These are phyloP conservation scores for Xylariaceae sp. DNA, from an alignment of 2,329 filamentous ascomycete genomes.

Conservation along the genomic window DNA sequence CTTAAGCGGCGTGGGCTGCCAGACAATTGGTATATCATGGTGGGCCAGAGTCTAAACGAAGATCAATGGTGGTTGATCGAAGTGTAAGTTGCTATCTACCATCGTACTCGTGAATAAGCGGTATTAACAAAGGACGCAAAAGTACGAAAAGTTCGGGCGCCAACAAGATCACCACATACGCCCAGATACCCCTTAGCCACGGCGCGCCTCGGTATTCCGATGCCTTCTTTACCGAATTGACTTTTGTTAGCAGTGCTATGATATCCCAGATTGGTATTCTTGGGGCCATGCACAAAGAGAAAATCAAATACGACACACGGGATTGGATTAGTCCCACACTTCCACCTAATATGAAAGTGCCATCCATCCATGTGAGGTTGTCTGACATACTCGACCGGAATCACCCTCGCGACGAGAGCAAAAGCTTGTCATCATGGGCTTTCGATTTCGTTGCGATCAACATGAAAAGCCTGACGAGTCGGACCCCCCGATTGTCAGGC, in stretches of 20 bases:
- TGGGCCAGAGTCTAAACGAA: slow-evolving; percentile 65
- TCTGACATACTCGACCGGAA: slow-evolving; percentile 39
- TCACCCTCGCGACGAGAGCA: slow-evolving; percentile 20
- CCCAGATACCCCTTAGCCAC: slow-evolving; percentile 42
- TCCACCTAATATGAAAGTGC: slow-evolving; percentile 43
- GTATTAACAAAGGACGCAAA: slow-evolving; percentile 13
- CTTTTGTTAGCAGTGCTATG: slow-evolving; percentile 47
- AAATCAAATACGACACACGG: slow-evolving; percentile 39
- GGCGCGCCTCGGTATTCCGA: slow-evolving; percentile 44
- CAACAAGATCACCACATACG: slow-evolving; percentile 31
- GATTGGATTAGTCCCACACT: slow-evolving; percentile 38
- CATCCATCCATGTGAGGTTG: slow-evolving; percentile 47
- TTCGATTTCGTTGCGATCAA: slow-evolving; percentile 54
- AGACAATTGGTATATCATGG: slow-evolving; percentile 65
- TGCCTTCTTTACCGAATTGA: slow-evolving; percentile 50
- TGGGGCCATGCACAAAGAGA: slow-evolving; percentile 44
- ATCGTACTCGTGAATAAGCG: neutral
- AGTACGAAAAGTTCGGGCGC: slow-evolving; percentile 21
- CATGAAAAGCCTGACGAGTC: slow-evolving; percentile 46
- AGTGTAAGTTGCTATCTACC: slow-evolving; percentile 43
- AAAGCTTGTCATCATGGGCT: slow-evolving; percentile 47
- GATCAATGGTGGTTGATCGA: slow-evolving; percentile 77
- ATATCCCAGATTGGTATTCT: slow-evolving; percentile 49
- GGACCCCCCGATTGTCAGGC: slow-evolving; percentile 7
- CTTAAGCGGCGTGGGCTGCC: slow-evolving; percentile 71